A percentile compares a stretch with the other conserved stretches of the same genome.
phyloP scores from a whole-genome alignment of 192 early-diverging fungal genomes.

The Coemansia furcata region DNA sequence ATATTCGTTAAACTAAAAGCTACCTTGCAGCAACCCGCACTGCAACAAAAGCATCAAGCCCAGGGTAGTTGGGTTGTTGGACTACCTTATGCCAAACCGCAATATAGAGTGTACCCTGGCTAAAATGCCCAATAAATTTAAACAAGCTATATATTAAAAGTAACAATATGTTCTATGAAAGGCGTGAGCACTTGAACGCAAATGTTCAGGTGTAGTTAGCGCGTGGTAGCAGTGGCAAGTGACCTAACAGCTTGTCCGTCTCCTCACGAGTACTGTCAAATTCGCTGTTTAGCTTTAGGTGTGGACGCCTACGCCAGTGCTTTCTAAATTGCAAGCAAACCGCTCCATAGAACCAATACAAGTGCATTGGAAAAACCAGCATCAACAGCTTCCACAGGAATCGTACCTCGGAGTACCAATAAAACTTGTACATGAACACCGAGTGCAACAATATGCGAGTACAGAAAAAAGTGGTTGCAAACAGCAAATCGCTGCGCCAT shows the following conservation, averaged over 20 bases:
- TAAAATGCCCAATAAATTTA: background rate
- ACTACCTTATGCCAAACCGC: no score
- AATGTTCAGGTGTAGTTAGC: background rate
- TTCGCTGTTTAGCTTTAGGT: background rate
- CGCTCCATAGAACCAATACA: conserved; percentile 55
- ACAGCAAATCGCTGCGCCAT: conserved; percentile 55
- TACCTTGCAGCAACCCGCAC: no score
- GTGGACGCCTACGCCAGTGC: background rate
- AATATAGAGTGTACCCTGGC: no score
- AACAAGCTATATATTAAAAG: background rate
- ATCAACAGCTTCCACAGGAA: conserved; percentile 35
- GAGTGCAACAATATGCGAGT: conserved; percentile 60
- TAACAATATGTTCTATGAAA: background rate
- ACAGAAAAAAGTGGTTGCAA: conserved; percentile 54
- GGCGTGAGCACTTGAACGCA: background rate
- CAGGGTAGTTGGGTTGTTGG: no score
- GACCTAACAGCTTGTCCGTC: background rate
- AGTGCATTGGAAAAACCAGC: conserved; percentile 54
- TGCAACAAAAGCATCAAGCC: no score
- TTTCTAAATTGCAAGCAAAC: conserved; percentile 5
- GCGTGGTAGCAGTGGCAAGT: background rate
- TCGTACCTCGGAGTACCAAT: conserved; percentile 18
- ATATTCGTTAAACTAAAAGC: no score
- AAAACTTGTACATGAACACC: conserved; percentile 37
- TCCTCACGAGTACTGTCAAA: background rate